A percentile compares a stretch with the other conserved stretches of the same genome.
Evolutionary conservation across 768 basidiomycete species (phyloP).

Genomic region (Lepiota brunneoincarnata): DNA sequence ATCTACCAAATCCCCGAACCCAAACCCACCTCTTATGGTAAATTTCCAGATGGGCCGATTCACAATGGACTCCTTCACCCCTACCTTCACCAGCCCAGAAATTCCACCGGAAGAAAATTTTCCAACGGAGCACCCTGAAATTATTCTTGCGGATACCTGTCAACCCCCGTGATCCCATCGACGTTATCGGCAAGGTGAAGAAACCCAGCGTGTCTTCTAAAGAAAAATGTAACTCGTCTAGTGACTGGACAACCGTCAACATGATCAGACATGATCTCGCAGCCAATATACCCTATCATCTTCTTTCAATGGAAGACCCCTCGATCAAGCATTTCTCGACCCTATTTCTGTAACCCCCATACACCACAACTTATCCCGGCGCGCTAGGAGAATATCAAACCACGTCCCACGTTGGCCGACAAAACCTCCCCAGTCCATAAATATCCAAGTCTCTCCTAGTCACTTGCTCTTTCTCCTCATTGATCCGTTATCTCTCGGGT

Average conservation of each 20-base stretch:
- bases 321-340: not conserved
- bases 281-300: not conserved
- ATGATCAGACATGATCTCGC: not conserved
- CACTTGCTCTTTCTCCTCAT: not conserved
- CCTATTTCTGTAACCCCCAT: not conserved
- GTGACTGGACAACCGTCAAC: not conserved
- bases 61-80: too few relatives aligned
- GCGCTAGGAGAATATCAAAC: not conserved
- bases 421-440: not conserved
- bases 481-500: conserved; percentile 1
- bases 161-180: too few relatives aligned
- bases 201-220: not conserved
- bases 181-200: not conserved
- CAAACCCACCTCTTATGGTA: not conserved
- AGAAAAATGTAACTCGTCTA: not conserved
- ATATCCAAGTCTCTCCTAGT: not conserved
- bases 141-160: too few relatives aligned
- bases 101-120: too few relatives aligned
- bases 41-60: conserved; percentile 1
- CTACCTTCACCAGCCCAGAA: too few relatives aligned
- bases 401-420: conserved; percentile 5
- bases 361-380: not conserved
- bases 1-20: not conserved
- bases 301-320: conserved; percentile 4
- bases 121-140: too few relatives aligned